Base-by-base conservation (phyloP, 2,329 filamentous ascomycete genomes). In the Ophiostoma montium region DNA sequence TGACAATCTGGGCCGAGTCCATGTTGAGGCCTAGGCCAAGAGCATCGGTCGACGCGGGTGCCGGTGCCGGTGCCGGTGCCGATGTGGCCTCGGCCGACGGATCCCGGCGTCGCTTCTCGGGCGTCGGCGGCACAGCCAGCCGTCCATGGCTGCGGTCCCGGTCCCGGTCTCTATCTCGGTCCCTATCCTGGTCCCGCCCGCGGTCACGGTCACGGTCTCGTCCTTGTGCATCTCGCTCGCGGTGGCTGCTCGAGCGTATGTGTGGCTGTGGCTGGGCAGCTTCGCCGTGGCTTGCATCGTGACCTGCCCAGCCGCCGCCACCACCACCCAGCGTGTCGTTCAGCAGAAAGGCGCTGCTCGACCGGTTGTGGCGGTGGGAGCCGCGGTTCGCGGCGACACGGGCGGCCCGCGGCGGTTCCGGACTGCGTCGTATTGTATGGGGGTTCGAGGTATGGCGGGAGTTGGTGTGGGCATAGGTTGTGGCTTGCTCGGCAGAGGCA, bases 1-100 rank as follows among this genome's bases (percentile, higher is more conserved):
- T 88, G 38, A 96, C 87, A 55, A 96, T 94, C 63, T 95, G 86
- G 4, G 83, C 78, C 8, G 89, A 84, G 59, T 95, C 89, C 52
- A 84, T 73, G 57, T 87, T 79, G 18, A 84, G 50, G 16, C 45
- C 16, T 6, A 41, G 39, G 33, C n/a, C n/a, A n/a, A n/a, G n/a
- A n/a, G n/a, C n/a, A n/a, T n/a, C n/a, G n/a, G n/a, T n/a, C n/a
- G n/a, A n/a, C n/a, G n/a, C n/a, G n/a, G n/a, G n/a, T n/a, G n/a
- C n/a, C n/a, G 12, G n/a, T 13, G 47, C 5, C 11, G 15, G 11
- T 2, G 18, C 23, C 5, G 23, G 8, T 27, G 23, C 8, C 8
- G 23, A 27, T 27, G 23, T 42, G 21, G 35, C 21, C 36, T 43
- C 33, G 19, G 32, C 18, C 8, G 35, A 33, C 30, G 45, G 31